A percentile compares a stretch with the other conserved stretches of the same genome.
Evolutionary conservation across 2,329 filamentous ascomycete genomes (phyloP).

Genomic region (Xylaria polymorpha): DNA sequence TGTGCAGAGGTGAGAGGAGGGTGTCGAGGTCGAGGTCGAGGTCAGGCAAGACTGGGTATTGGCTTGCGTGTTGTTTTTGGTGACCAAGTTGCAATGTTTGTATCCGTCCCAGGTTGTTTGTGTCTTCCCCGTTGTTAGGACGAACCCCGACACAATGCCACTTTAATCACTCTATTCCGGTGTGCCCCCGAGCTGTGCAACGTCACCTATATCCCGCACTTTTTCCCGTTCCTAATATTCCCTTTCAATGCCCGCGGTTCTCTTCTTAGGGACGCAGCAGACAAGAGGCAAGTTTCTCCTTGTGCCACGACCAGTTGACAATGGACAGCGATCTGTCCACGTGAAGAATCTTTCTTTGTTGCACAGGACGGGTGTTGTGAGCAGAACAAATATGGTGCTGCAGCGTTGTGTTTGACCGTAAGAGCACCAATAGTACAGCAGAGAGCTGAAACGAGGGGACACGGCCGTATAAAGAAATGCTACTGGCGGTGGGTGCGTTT

Average conservation of each 20-base stretch:
- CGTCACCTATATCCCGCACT: conserved; percentile 25
- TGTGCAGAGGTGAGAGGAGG: conserved; percentile 7
- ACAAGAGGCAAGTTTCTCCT: conserved; percentile 17
- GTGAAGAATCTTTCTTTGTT: conserved; percentile 16
- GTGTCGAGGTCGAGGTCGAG: neutral
- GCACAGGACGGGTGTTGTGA: conserved; percentile 2
- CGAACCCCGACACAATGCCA: conserved; percentile 11
- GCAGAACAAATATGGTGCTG: neutral
- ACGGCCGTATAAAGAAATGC: neutral
- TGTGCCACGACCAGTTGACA: conserved; percentile 21
- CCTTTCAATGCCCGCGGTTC: neutral
- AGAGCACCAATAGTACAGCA: conserved; percentile 8
- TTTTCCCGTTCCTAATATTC: conserved; percentile 14
- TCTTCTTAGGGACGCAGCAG: conserved; percentile 11
- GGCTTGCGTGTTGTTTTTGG: neutral
- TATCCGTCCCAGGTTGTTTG: conserved; percentile 8
- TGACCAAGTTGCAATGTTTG: conserved; percentile 22
- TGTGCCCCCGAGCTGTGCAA: conserved; percentile 23
- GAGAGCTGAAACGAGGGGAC: neutral
- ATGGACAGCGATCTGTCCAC: conserved; percentile 1
- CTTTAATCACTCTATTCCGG: conserved; percentile 21
- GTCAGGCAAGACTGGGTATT: neutral
- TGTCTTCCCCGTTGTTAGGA: conserved; percentile 1
- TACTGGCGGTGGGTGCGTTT: conserved; percentile 20
- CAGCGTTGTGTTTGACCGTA: neutral